These are phyloP conservation scores for Friedmanniomyces endolithicus DNA, from an alignment of 495 filamentous ascomycete genomes.

Conservation along the genomic window DNA sequence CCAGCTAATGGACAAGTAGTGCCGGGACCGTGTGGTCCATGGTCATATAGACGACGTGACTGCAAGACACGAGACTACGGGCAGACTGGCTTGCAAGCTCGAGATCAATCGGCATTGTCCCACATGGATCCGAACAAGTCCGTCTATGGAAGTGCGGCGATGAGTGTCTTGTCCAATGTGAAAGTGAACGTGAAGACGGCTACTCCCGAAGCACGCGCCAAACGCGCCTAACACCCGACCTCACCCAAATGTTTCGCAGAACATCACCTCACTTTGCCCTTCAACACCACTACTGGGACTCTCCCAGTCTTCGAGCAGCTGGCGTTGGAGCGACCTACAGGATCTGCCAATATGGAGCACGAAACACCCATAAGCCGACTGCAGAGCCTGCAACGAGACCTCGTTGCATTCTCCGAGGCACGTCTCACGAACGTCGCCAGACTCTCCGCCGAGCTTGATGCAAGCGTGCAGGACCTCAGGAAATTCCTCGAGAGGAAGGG, in stretches of 20 bases:
- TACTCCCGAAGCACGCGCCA: too few species aligned
- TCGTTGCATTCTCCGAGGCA: conserved; percentile 52
- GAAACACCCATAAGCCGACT: conserved; percentile 52
- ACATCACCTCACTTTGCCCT: background rate
- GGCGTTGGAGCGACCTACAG: too few species aligned
- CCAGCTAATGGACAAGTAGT: background rate
- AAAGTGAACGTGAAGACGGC: too few species aligned
- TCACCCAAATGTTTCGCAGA: conserved; percentile 2
- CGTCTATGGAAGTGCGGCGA: too few species aligned
- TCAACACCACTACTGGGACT: background rate
- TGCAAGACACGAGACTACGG: background rate
- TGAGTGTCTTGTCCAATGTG: too few species aligned
- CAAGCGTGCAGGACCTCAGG: conserved; percentile 57
- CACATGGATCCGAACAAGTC: too few species aligned
- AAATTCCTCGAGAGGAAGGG: conserved; percentile 62
- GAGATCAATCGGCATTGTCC: too few species aligned
- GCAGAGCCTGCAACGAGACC: conserved; percentile 65
- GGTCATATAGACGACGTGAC: too few species aligned
- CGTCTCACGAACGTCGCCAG: conserved; percentile 50
- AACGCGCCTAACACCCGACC: background rate
- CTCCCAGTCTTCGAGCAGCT: too few species aligned
- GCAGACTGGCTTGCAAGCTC: too few species aligned
- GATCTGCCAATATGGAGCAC: conserved; percentile 44
- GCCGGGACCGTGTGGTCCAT: background rate
- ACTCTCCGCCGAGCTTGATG: conserved; percentile 54